phyloP scores from a whole-genome alignment of 2,329 filamentous ascomycete genomes.

The Lachnellula suecica region DNA sequence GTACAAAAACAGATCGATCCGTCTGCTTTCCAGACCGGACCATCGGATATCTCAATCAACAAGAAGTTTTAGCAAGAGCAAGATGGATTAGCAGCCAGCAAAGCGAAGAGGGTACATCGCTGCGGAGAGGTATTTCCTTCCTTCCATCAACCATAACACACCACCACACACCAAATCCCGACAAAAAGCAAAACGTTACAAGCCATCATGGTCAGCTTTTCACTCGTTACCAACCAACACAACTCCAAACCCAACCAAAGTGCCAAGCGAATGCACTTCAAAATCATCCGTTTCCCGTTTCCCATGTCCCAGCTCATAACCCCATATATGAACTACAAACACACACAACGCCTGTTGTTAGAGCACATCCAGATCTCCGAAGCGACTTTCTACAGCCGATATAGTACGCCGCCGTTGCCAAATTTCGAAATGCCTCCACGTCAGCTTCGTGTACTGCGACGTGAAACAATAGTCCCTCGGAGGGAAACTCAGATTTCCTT shows the following conservation, averaged over 20 bases:
- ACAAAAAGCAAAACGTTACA: slow-evolving; percentile 2
- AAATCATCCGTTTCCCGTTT: not conserved
- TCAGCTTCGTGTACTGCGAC: slow-evolving; percentile 11
- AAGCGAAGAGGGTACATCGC: slow-evolving; percentile 4
- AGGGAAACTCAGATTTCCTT: slow-evolving; percentile 21
- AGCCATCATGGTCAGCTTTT: slow-evolving; percentile 1
- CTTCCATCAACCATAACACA: slow-evolving; percentile 3
- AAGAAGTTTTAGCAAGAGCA: not conserved
- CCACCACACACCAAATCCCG: not conserved
- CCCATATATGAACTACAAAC: slow-evolving; percentile 7
- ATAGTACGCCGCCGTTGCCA: slow-evolving; percentile 17
- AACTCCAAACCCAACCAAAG: slow-evolving; percentile 11
- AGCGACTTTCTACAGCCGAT: slow-evolving; percentile 12
- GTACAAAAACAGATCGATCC: slow-evolving; percentile 18
- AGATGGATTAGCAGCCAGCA: not conserved
- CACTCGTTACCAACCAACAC: slow-evolving; percentile 2
- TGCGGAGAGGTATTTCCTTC: slow-evolving; percentile 18
- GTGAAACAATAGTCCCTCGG: not conserved
- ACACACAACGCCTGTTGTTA: slow-evolving; percentile 17
- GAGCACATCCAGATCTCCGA: slow-evolving; percentile 14
- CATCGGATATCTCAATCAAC: slow-evolving; percentile 21
- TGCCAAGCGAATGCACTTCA: not conserved
- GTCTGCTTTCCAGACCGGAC: slow-evolving; percentile 6
- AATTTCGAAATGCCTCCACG: slow-evolving; percentile 3
- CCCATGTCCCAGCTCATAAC: not conserved